A percentile compares a stretch with the other conserved stretches of the same genome.
Evolutionary conservation across 345 rosid genomes (phyloP).

Genomic region (Eucalyptus cloeziana): DNA sequence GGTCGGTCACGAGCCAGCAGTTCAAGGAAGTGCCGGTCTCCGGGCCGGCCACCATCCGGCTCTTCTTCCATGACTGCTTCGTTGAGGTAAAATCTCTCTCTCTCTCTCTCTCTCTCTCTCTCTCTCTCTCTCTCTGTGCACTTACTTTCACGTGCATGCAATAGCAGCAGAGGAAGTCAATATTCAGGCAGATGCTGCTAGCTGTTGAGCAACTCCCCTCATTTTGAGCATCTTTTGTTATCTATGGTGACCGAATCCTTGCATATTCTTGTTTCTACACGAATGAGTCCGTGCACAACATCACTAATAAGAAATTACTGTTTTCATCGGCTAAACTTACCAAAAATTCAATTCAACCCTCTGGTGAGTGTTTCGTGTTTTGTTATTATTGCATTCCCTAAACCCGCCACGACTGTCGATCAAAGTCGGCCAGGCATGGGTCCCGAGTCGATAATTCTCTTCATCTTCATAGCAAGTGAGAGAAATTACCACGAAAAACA

Average conservation of each 20-base stretch:
- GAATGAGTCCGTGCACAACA: neutral
- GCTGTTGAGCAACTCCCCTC: neutral
- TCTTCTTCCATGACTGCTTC: conserved; percentile 96
- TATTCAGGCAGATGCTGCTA: neutral
- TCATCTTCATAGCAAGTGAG: neutral
- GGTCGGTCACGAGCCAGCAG: conserved; percentile 54
- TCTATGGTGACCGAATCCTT: neutral
- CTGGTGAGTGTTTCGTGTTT: neutral
- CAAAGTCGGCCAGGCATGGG: neutral
- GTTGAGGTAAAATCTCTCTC: conserved; percentile 34
- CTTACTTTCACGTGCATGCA: neutral
- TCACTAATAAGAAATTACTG: neutral
- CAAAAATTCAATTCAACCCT: neutral
- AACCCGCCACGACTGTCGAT: neutral
- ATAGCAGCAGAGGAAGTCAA: neutral
- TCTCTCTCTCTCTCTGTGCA: neutral
- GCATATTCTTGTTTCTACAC: neutral
- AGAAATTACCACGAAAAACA: neutral
- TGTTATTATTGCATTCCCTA: neutral
- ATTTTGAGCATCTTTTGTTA: neutral
- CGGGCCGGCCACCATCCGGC: conserved; percentile 81
- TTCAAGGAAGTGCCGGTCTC: conserved; percentile 69
- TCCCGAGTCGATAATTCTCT: neutral
- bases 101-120: neutral
- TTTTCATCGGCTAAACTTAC: neutral